Base-by-base conservation (phyloP, 2,329 filamentous ascomycete species). In the Cladosporium austrohemisphaericum region DNA sequence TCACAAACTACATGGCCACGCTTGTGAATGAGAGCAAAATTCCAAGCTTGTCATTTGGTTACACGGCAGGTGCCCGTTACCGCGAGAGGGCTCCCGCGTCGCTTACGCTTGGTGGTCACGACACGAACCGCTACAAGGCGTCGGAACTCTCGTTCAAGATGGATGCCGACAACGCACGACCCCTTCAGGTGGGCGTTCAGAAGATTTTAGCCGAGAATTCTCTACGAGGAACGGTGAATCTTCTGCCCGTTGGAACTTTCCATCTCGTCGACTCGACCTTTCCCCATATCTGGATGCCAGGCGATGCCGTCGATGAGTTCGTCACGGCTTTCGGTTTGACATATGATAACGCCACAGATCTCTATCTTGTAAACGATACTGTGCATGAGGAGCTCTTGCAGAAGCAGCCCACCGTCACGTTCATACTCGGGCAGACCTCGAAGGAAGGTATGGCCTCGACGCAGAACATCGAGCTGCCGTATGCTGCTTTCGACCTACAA, bases 251-350 rank as follows among this genome's bases (percentile, higher is more conserved):
- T 31, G 18, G 26, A 4, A 49, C 37, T 29, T 52, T 19, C 43
- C 43, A 36, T 28, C 41, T 59, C 46, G 62, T 72, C 44, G 67
- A 71, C 51, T 66, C 66, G 2, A 55, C 67, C 8, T 59, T 71
- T 2, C 54, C 69, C 1, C 61, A 71, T 6, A 65, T 72, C 16
- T 72, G 70, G 69, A 61, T 73, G 5, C 69, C 70, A 2, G 32
- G 50, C 2, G 59, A 60, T 14, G 60, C 59, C 1, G 69, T 67
- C 53, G 45, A 62, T 10, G 41, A 54, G 3, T 71, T 72, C 45
- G 65, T 65, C 38, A 40, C 60, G 5, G 62, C 63, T 0, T 72
- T 72, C 37, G 65, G 66, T n/a, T 57, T 72, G 5, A 54, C 53
- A 1, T 71, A 65, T 57, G 65, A 72, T 52, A 49, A 57, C 11